Percentiles rank a stretch among this genome's conserved stretches.
phyloP scores from a whole-genome alignment of 75 land plant species.

The Cryptomeria japonica region DNA sequence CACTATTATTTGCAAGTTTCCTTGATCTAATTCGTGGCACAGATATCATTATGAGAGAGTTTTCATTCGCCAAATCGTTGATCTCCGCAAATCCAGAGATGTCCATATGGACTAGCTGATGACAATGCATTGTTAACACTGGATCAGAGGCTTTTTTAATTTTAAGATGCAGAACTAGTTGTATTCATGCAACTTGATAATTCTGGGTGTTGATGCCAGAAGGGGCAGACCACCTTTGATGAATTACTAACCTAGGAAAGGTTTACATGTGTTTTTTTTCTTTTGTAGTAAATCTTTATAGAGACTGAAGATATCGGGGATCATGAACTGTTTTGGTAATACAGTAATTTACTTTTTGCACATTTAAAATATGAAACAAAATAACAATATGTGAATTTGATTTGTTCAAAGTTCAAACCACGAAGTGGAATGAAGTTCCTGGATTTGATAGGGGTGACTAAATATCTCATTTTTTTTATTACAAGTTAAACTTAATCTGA shows the following conservation, averaged over 20 bases:
- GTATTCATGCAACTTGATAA: not conserved
- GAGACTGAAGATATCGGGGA: not conserved
- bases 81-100: constrained; percentile 44
- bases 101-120: constrained; percentile 1
- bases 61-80: constrained; percentile 43
- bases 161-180: not conserved
- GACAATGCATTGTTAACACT: not conserved
- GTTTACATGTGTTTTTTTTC: too few species aligned
- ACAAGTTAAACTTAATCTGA: too few species aligned
- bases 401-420: too few species aligned
- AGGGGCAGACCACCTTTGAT: not conserved
- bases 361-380: not conserved
- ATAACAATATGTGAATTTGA: too few species aligned
- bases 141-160: not conserved
- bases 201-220: not conserved
- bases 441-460: too few species aligned
- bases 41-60: constrained; percentile 47
- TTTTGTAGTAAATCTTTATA: not conserved
- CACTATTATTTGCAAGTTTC: constrained; percentile 3
- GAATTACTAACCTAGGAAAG: not conserved
- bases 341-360: not conserved
- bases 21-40: constrained; percentile 7
- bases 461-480: too few species aligned
- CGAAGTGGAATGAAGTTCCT: too few species aligned
- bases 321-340: not conserved